Base-by-base conservation (phyloP, 192 early-diverging fungal genomes). In the Rhizoclosmatium sp. region DNA sequence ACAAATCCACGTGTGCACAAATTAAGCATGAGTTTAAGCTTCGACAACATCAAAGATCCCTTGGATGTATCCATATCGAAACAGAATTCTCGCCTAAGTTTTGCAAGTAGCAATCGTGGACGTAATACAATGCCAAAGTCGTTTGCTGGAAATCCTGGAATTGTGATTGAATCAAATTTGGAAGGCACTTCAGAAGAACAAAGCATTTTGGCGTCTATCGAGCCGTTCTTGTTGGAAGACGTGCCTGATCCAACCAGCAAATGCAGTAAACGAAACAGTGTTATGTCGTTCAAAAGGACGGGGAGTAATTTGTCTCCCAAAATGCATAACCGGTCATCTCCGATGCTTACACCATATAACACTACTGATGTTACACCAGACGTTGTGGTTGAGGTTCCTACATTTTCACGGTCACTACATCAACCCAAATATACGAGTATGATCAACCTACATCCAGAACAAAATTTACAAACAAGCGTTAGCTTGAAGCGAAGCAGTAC, bases 221-320 rank as follows among this genome's bases (percentile, higher is more conserved):
- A 84, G 19, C 76, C 72, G 39, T 80, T 80, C 48, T 62, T 85
- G 21, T 67, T 76, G 40, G 81, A 85, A 14, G 83, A 85, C 48
- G 83, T 85, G 9, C 83, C 83, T 12, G 81, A 85, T 62, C 83
- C 62, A 65, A 10, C 9, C 9, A 7, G 49, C 5, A 54, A 54
- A 16, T 7, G 16, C 51, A 54, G 31, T 31, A 31, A 31, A 31
- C 31, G 31, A 31, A 31, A 31, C 31, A 31, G 31, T 31, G 31
- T 31, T 0, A 31, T 31, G 31, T 31, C 31, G 31, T 31, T 31
- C 31, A 31, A 31, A 31, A 31, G 31, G 31, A 0, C 31, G 31
- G 31, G 31, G 31, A 31, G 31, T 31, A 31, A 31, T 31, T 31
- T 31, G 31, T 31, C 31, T 31, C 31, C 31, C 31, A 31, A 31